Evolutionary conservation across 2,329 filamentous ascomycete genomes (phyloP).

Genomic region (Pseudogymnoascus sp.): DNA sequence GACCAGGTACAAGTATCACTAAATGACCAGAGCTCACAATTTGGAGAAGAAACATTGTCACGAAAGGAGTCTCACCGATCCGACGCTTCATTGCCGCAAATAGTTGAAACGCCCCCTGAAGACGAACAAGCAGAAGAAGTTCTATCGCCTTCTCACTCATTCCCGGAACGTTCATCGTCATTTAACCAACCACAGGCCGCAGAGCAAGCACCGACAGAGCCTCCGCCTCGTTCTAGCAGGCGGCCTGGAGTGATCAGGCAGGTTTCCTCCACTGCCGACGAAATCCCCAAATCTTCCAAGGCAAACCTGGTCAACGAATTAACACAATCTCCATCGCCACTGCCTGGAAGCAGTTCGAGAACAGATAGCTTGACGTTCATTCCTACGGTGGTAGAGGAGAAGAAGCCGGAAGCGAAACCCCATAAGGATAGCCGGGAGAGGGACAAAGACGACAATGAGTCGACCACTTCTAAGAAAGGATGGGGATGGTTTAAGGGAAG

Average conservation of each 20-base stretch:
- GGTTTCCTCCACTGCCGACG: conserved; percentile 18
- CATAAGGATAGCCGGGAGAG: conserved; percentile 50
- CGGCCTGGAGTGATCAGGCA: conserved; percentile 32
- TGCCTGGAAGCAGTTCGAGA: conserved; percentile 61
- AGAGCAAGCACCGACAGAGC: conserved; percentile 33
- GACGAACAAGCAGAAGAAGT: conserved; percentile 31
- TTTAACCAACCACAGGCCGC: conserved; percentile 29
- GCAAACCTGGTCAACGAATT: conserved; percentile 46
- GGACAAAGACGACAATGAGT: conserved; percentile 49
- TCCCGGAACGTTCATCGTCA: conserved; percentile 48
- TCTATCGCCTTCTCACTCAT: conserved; percentile 28
- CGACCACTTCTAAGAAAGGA: conserved; percentile 62
- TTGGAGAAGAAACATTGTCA: background rate
- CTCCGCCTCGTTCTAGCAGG: conserved; percentile 39
- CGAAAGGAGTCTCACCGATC: conserved; percentile 5
- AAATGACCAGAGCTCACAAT: background rate
- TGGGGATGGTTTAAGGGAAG: conserved; percentile 77
- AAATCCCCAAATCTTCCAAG: conserved; percentile 18
- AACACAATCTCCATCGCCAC: conserved; percentile 54
- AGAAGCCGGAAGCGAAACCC: conserved; percentile 63
- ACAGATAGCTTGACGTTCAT: conserved; percentile 76
- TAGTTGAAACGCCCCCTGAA: conserved; percentile 55
- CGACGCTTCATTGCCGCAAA: conserved; percentile 40
- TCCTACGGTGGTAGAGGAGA: conserved; percentile 66
- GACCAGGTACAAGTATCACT: background rate